phyloP scores from a whole-genome alignment of 2,329 filamentous ascomycete species.

The Sporothrix protearum region DNA sequence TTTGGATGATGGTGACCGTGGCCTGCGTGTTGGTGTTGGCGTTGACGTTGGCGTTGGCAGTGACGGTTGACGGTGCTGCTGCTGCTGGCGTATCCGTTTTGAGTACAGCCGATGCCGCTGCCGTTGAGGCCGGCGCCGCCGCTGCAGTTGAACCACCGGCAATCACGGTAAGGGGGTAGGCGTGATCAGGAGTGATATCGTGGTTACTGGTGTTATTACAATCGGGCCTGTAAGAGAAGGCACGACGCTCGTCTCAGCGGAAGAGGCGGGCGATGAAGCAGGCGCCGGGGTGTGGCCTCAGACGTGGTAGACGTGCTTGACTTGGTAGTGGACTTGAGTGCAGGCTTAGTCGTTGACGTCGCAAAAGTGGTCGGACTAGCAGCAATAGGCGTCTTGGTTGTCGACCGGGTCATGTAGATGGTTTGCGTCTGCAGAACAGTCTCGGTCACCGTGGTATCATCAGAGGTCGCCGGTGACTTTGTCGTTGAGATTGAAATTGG shows the following conservation, averaged over 20 bases:
- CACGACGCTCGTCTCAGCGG: neutral
- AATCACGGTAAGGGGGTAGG: neutral
- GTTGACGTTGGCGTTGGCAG: neutral
- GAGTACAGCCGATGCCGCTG: neutral
- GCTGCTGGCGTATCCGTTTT: neutral
- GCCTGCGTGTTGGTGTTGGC: neutral
- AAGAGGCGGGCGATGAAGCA: neutral
- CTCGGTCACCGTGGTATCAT: conserved; percentile 15
- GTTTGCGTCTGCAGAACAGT: conserved; percentile 17
- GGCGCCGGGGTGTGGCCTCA: neutral
- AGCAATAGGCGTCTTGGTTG: neutral
- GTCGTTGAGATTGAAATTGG: neutral
- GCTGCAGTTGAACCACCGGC: neutral
- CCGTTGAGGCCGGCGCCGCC: neutral
- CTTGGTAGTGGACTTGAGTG: neutral
- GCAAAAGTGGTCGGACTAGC: neutral
- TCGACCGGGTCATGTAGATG: conserved; percentile 8
- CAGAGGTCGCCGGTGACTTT: neutral
- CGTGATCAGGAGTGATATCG: neutral
- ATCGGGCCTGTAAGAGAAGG: neutral
- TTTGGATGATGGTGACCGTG: conserved; percentile 19
- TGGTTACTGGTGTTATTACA: neutral
- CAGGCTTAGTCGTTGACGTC: neutral
- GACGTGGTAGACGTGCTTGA: neutral
- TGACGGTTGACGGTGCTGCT: neutral